Evolutionary conservation across 495 filamentous ascomycete species (phyloP), one percentile per base, ranked within the genome.

Genomic region (Hypoxylon crocopeplum): DNA sequence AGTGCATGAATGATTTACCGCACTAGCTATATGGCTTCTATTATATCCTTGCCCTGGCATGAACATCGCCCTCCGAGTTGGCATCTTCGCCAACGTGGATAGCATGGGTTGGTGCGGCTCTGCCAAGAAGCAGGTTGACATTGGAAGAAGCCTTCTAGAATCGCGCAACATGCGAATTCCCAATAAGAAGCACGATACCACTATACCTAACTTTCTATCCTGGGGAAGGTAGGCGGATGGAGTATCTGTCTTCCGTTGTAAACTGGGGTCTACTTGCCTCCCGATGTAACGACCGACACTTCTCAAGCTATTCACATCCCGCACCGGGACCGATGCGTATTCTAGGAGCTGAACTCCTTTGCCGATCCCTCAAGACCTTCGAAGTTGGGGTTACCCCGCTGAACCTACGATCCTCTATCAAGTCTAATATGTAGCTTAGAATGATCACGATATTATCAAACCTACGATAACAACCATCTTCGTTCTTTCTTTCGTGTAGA

Each of bases 91-190:
- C 33, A n/a, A n/a, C n/a, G 22, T 20, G 3, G 12, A 17, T 20
- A 12, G 21, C 41, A 37, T 54, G 32, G 32, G 7, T 17, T 41
- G 12, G 41, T 49, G 55, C 46, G 29, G 55, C 38, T 59, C 16
- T 33, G 55, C 47, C 47, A 51, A 42, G 38, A 25, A 7, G 13
- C 25, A 24, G 20, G 2, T 22, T 17, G 21, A 17, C 27, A 25
- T 29, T 41, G 54, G 34, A 15, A 44, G 45, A 57, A 57, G 27
- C 29, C 34, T 48, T 48, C 21, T 49, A 37, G 29, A 49, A 49
- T 36, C 36, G 13, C 19, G 37, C 27, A 32, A 7, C 4, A 12
- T 25, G 7, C 15, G 10, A 5, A 17, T n/a, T 13, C 30, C 16
- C 7, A 21, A 13, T 12, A 2, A 6, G 24, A 13, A n/a, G n/a